Base-by-base conservation (phyloP, 306 rosid species). In the Trifolium dubium region DNA sequence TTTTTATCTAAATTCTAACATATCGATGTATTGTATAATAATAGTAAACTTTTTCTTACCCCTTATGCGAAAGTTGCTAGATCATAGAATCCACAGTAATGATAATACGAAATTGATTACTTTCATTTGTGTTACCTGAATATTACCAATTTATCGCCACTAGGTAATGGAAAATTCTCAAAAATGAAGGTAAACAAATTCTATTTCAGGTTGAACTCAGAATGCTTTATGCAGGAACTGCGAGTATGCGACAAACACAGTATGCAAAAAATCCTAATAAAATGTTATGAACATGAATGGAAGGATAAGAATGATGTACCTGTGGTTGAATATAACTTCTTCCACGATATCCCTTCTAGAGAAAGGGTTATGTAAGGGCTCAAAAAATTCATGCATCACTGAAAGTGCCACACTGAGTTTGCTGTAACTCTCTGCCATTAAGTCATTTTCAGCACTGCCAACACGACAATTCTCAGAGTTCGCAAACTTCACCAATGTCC, bases 321-420 rank as follows among this genome's bases (percentile, higher is more conserved):
- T 62, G 79, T 84, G 79, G 74, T 85, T 84, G 73, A 89, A 91
- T 44, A 91, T 64, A 58, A 89, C 80, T 14, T 94, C 96, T 73
- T 89, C 95, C 14, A 85, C 72, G 7, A 91, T 80, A 88, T 94
- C 95, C 63, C 84, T 83, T 11, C 39, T 28, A 0, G 98, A 81
- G 53, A 60, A 74, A 69, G 86, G 78, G 66, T 88, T 96, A 79
- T 81, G 47, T 19, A 91, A 78, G 6, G 97, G 94, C 83, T 88
- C 88, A 56, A 94, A 94, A 75, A 96, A 89, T 74, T 89, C 97
- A 30, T 91, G 97, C 88, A 94, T 88, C 84, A 94, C 89, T 2
- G 79, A 83, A 74, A 94, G 90, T 29, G 97, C 96, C 69, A 91
- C 86, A 82, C 75, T 87, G 47, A 94, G 96, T 81, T 83, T 88